Evolutionary conservation across 805 yeast genomes (phyloP).

Genomic region (Candida insectalens): DNA sequence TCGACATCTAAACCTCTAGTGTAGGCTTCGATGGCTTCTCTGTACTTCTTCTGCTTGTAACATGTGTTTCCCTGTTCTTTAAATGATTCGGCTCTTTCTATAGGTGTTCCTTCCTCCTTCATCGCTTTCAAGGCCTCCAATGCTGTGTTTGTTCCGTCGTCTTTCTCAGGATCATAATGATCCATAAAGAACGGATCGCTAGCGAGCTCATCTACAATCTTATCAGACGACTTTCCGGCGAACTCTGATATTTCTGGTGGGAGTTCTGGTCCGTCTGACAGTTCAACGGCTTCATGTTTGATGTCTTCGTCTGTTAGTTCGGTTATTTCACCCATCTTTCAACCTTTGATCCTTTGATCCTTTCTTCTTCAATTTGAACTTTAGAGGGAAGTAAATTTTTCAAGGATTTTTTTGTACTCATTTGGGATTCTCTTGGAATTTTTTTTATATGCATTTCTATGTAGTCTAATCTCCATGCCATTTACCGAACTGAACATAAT

Average conservation of each 20-base stretch:
- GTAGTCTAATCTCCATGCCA: slow-evolving; percentile 70
- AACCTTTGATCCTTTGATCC: neutral
- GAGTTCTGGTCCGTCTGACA: slow-evolving; percentile 55
- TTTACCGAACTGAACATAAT: slow-evolving; percentile 68
- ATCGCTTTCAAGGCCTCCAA: slow-evolving; percentile 85
- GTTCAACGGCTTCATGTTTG: slow-evolving; percentile 13
- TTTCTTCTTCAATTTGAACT: too few species aligned
- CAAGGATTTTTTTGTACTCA: neutral
- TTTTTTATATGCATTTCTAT: too few species aligned
- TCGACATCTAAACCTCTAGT: slow-evolving; percentile 70
- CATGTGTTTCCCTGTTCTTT: slow-evolving; percentile 90
- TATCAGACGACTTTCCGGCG: slow-evolving; percentile 59
- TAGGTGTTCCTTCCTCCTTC: slow-evolving; percentile 93
- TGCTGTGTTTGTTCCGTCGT: slow-evolving; percentile 62
- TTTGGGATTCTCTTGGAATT: too few species aligned
- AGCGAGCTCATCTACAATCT: slow-evolving; percentile 68
- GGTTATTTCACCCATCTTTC: slow-evolving; percentile 21
- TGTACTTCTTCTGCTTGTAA: slow-evolving; percentile 60
- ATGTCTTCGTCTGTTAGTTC: slow-evolving; percentile 16
- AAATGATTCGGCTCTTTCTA: slow-evolving; percentile 83
- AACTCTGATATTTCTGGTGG: slow-evolving; percentile 76
- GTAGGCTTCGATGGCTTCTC: slow-evolving; percentile 70
- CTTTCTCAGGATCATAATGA: slow-evolving; percentile 63
- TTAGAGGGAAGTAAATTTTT: too few species aligned
- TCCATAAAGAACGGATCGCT: slow-evolving; percentile 93